Base-by-base conservation (phyloP, 352 stramenopile species). In the Pythium scleroteichum region DNA sequence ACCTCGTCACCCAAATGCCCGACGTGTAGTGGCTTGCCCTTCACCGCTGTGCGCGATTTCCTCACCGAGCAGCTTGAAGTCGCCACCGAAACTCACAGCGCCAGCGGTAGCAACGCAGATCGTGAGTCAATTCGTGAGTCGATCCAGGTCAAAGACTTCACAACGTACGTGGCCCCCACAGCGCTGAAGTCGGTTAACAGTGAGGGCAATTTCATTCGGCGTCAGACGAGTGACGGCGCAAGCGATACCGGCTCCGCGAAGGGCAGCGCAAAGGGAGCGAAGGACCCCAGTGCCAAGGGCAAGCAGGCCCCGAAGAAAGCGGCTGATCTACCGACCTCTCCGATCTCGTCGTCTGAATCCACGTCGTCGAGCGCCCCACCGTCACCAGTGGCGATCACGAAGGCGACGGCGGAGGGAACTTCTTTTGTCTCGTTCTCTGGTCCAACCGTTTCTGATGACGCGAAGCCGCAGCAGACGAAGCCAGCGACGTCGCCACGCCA, bases 71-170 rank as follows among this genome's bases (percentile, higher is more conserved):
- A 79, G 8, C 62, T 74, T 3, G 45, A 33, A 17, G 23, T 46
- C 27, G 23, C 33, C 14, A 14, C 39, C 5, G 23, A 39, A 2
- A 29, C n/a, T 39, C 50, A 48, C 57, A 64, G 57, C 9, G 52
- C 38, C 24, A 32, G 38, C 24, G 38, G 41, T 29, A 24, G 38
- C 2, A 71, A 88, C 29, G 57, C 67, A 3, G 71, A 46, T 17
- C 19, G 5, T 23, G 54, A 54, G 44, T 55, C 54, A 5, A 32
- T 87, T 29, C 80, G 85, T 4, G 80, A 88, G 27, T 79, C 82
- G 2, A 83, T 95, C 62, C 65, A 89, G 23, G 83, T 90, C 49
- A 90, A 92, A 69, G 71, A 86, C 59, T 95, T 91, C 60, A 90
- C 73, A 9, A 76, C 72, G 16, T 87, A 86, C 40, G 69, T 85